phyloP scores from a whole-genome alignment of 306 rosid species.

The Vigna radiata region DNA sequence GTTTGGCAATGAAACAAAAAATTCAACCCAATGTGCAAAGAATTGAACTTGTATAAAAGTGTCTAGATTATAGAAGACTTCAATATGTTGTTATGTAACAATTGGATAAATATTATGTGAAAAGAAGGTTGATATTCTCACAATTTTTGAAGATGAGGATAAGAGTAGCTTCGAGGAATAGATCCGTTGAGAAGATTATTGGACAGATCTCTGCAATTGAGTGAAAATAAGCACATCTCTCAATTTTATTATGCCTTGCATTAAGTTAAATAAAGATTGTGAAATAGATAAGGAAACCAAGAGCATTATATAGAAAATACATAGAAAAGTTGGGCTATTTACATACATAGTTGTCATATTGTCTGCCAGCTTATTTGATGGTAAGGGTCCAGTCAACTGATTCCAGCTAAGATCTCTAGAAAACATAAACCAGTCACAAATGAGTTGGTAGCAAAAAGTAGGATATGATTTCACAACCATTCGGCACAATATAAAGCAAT shows the following conservation, averaged over 20 bases:
- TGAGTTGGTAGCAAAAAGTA: conserved; percentile 33
- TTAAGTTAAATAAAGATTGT: conserved; percentile 25
- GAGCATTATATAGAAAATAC: conserved; percentile 13
- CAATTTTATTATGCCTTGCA: conserved; percentile 18
- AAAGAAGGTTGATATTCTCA: conserved; percentile 53
- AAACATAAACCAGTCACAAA: conserved; percentile 44
- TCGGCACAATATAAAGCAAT: conserved; percentile 8
- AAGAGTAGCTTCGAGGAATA: conserved; percentile 57
- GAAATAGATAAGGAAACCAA: conserved; percentile 33
- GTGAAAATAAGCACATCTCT: conserved; percentile 25
- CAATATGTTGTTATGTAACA: conserved; percentile 2
- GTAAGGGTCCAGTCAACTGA: conserved; percentile 66
- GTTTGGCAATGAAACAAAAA: conserved; percentile 40
- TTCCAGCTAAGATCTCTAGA: conserved; percentile 92
- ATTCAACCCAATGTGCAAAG: conserved; percentile 33
- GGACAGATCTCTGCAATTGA: conserved; percentile 66
- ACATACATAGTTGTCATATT: conserved; percentile 82
- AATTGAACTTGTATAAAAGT: conserved; percentile 11
- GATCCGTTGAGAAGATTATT: conserved; percentile 72
- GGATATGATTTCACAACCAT: not conserved
- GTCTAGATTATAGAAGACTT: conserved; percentile 26
- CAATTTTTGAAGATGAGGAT: conserved; percentile 76
- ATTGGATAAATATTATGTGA: conserved; percentile 18
- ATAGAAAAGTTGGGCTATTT: conserved; percentile 22
- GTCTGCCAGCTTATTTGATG: conserved; percentile 62